These are phyloP conservation scores for Paxillus rubicundulus DNA, from an alignment of 768 basidiomycete species.

Conservation along the genomic window DNA sequence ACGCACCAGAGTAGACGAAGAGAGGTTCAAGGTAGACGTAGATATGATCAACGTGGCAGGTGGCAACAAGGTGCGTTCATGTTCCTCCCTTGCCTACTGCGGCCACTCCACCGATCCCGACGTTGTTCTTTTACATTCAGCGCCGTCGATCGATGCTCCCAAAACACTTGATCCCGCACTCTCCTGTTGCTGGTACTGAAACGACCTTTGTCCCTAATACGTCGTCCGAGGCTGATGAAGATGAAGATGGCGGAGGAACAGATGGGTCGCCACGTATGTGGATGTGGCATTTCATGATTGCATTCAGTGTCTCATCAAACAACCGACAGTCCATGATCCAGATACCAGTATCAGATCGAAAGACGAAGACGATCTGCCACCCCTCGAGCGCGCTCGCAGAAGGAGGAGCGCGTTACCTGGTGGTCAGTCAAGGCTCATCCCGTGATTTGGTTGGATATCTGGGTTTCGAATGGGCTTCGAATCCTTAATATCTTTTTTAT, in stretches of 20 bases:
- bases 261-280: slow-evolving; percentile 25
- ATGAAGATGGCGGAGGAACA: slow-evolving; percentile 28
- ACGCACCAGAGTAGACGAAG: slow-evolving; percentile 59
- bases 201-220: slow-evolving; percentile 3
- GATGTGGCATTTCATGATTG: background rate
- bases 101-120: background rate
- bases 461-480: too few relatives aligned
- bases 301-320: slow-evolving; percentile 8
- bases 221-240: slow-evolving; percentile 29
- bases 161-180: slow-evolving; percentile 45
- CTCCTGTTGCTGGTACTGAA: slow-evolving; percentile 15
- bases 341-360: slow-evolving; percentile 23
- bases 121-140: slow-evolving; percentile 34
- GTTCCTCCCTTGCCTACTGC: background rate
- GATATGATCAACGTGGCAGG: slow-evolving; percentile 56
- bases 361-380: slow-evolving; percentile 62
- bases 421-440: slow-evolving; percentile 28
- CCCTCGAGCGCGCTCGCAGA: slow-evolving; percentile 66
- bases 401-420: slow-evolving; percentile 39
- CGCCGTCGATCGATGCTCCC: slow-evolving; percentile 76
- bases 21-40: slow-evolving; percentile 62
- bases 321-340: slow-evolving; percentile 21
- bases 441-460: background rate
- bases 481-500: background rate
- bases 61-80: slow-evolving; percentile 52